Percentiles rank a stretch among this genome's conserved stretches.
Evolutionary conservation across 106 monocot species (phyloP).

Genomic region (Acorus gramineus): DNA sequence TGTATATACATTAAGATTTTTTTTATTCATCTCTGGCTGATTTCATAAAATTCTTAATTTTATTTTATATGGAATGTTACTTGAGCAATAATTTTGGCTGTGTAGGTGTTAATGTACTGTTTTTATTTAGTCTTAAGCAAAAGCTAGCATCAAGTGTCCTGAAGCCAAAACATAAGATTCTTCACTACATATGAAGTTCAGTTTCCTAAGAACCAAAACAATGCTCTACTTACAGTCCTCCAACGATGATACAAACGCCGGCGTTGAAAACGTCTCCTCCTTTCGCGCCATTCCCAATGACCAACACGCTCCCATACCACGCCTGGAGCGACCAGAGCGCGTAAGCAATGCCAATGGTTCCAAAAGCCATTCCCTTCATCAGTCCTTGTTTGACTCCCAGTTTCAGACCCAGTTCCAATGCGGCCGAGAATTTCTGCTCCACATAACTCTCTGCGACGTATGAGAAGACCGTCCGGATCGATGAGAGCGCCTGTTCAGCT

Average conservation of each 20-base stretch:
- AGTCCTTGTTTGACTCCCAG: constrained; percentile 6
- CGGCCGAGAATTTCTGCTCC: not conserved
- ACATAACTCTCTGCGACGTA: constrained; percentile 2
- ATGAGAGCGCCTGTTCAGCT: constrained; percentile 5
- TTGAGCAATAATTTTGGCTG: too few relatives aligned
- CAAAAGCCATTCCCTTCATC: constrained; percentile 2
- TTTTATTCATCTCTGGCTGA: too few relatives aligned
- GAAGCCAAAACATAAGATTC: too few relatives aligned
- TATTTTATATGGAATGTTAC: too few relatives aligned
- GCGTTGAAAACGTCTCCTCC: not conserved
- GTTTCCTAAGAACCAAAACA: too few relatives aligned
- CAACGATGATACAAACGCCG: not conserved
- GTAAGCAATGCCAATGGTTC: not conserved
- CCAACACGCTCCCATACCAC: not conserved
- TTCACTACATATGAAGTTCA: too few relatives aligned
- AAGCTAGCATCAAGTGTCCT: too few relatives aligned
- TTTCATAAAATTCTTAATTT: too few relatives aligned
- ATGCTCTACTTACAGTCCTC: constrained; percentile 1
- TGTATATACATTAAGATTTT: too few relatives aligned
- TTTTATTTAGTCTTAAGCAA: too few relatives aligned
- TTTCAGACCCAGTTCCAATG: not conserved
- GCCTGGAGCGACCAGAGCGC: constrained; percentile 1
- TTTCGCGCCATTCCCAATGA: not conserved
- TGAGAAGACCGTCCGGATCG: constrained; percentile 1
- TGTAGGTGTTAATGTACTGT: too few relatives aligned